These are phyloP conservation scores for Aegilops umbellulata DNA, from an alignment of 176 grass and related monocot genomes.

Conservation along the genomic window DNA sequence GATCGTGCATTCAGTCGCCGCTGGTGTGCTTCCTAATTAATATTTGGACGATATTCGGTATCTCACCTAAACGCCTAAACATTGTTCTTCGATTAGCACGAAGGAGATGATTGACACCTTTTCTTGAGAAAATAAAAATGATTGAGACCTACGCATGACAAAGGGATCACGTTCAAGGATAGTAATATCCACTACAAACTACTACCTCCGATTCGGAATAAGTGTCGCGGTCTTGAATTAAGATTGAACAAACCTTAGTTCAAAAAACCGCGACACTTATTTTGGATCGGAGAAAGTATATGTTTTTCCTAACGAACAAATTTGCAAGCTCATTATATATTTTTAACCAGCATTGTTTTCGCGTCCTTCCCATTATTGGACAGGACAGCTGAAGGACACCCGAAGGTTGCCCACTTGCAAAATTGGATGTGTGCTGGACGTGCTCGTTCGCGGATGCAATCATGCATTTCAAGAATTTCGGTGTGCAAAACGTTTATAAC, in stretches of 20 bases:
- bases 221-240: too few species aligned
- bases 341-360: too few species aligned
- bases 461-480: neutral
- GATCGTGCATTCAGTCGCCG: neutral
- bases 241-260: too few species aligned
- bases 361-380: neutral
- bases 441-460: neutral
- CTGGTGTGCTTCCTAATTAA: neutral
- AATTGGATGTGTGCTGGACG: neutral
- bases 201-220: neutral
- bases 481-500: slow-evolving; percentile 16
- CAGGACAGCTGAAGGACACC: neutral
- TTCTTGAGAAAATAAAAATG: too few species aligned
- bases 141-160: neutral
- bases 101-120: neutral
- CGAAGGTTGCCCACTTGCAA: neutral
- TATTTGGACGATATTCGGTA: neutral
- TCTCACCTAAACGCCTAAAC: neutral
- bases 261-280: too few species aligned
- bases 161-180: neutral
- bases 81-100: neutral
- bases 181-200: neutral
- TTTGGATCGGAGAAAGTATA: too few species aligned
- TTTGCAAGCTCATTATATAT: neutral
- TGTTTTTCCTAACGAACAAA: neutral